Conservation (phyloP, 331 rosid genomes). For the Pyrus hybrid region DNA sequence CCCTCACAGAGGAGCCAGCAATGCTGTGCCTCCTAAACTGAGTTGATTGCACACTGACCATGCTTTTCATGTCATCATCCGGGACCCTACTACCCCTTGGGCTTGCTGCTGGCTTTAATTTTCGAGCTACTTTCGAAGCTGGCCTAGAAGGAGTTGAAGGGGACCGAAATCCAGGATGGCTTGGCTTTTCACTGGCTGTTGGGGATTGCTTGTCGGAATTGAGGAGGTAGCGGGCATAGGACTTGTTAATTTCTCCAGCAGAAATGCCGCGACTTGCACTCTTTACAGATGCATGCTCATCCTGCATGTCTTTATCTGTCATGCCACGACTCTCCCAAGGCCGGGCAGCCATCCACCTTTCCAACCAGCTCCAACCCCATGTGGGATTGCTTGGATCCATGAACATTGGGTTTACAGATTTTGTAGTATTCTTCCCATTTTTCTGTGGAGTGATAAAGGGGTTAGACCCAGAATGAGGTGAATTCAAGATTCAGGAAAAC, state of each 20-base stretch:
- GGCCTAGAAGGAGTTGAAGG: constrained; percentile 68
- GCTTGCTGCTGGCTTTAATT: constrained; percentile 60
- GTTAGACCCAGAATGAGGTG: constrained; percentile 8
- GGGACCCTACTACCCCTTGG: constrained; percentile 45
- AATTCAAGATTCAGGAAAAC: not conserved
- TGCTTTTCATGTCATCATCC: constrained; percentile 68
- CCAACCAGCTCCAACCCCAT: constrained; percentile 99
- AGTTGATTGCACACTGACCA: constrained; percentile 57
- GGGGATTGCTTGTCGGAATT: constrained; percentile 80
- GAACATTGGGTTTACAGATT: constrained; percentile 75
- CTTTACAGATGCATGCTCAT: constrained; percentile 51
- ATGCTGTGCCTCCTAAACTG: constrained; percentile 77
- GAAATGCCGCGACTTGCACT: constrained; percentile 41
- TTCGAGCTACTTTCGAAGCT: constrained; percentile 29
- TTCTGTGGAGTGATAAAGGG: constrained; percentile 38
- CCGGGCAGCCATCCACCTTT: constrained; percentile 91
- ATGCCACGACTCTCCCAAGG: constrained; percentile 55
- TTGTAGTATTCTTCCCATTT: constrained; percentile 67
- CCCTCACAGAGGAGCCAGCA: constrained; percentile 58
- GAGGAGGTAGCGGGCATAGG: constrained; percentile 86
- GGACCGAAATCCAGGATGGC: constrained; percentile 43
- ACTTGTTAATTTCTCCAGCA: constrained; percentile 84
- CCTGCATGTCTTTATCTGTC: constrained; percentile 49
- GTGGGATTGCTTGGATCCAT: constrained; percentile 92
- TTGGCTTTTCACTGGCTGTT: constrained; percentile 54